These are phyloP conservation scores for Sporothrix globosa DNA, from an alignment of 2,329 filamentous ascomycete species.

Conservation along the genomic window DNA sequence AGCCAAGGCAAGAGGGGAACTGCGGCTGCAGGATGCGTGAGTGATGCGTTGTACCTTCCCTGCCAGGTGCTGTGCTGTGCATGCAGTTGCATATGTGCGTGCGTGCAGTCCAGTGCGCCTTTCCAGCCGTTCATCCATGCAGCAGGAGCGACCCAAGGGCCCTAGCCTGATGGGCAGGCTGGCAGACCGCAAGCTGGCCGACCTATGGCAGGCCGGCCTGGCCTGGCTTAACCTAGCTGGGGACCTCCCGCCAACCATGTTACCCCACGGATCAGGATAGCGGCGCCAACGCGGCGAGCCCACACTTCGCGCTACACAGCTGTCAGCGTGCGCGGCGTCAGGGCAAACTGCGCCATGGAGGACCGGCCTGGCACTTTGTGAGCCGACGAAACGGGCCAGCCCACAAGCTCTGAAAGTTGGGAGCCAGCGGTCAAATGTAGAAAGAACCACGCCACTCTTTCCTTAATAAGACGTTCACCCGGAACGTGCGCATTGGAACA, in stretches of 20 bases:
- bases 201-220: constrained; percentile 10
- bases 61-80: constrained; percentile 22
- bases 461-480: background rate
- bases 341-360: constrained; percentile 10
- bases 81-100: constrained; percentile 15
- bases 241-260: constrained; percentile 16
- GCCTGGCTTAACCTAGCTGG: constrained; percentile 8
- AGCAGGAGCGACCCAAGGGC: constrained; percentile 21
- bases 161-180: constrained; percentile 18
- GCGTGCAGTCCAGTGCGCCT: constrained; percentile 13
- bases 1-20: constrained; percentile 28
- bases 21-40: constrained; percentile 29
- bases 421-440: constrained; percentile 9
- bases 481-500: constrained; percentile 7
- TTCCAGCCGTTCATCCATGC: constrained; percentile 15
- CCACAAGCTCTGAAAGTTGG: background rate
- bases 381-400: background rate
- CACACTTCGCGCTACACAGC: constrained; percentile 1
- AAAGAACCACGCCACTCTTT: background rate
- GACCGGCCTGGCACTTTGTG: constrained; percentile 2
- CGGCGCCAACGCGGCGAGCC: constrained; percentile 13
- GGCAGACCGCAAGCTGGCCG: constrained; percentile 8
- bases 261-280: constrained; percentile 18
- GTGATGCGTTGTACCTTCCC: constrained; percentile 29
- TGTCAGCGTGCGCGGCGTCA: constrained; percentile 8